Conservation (phyloP, 2,329 filamentous ascomycete species). For the Pseudogymnoascus destructans region DNA sequence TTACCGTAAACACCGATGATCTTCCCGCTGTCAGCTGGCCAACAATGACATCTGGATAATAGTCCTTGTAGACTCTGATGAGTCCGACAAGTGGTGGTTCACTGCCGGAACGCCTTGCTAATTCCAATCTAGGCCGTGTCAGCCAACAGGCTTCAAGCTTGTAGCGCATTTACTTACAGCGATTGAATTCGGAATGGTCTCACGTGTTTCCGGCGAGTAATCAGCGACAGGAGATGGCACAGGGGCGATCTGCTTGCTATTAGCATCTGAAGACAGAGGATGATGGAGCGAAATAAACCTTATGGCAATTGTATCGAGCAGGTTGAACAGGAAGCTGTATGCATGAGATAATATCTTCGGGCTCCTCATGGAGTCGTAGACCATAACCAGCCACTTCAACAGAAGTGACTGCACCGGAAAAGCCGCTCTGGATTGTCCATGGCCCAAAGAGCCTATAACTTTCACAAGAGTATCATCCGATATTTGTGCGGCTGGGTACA, state of each 20-base stretch:
- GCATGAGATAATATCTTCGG: conserved; percentile 50
- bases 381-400: conserved; percentile 65
- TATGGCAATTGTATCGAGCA: conserved; percentile 68
- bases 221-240: conserved; percentile 65
- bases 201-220: conserved; percentile 72
- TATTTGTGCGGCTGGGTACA: conserved; percentile 62
- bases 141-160: background rate
- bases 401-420: conserved; percentile 56
- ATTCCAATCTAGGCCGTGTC: conserved; percentile 35
- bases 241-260: conserved; percentile 30
- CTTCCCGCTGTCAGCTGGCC: conserved; percentile 50
- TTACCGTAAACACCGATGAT: conserved; percentile 48
- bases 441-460: conserved; percentile 61
- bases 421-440: conserved; percentile 62
- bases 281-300: conserved; percentile 33
- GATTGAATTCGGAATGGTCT: conserved; percentile 71
- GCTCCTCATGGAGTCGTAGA: conserved; percentile 58
- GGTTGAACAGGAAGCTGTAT: conserved; percentile 66
- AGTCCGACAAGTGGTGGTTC: conserved; percentile 64
- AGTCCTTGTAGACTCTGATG: conserved; percentile 75
- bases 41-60: conserved; percentile 78
- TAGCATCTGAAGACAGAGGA: background rate
- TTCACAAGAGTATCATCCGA: conserved; percentile 46
- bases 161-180: conserved; percentile 36
- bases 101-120: conserved; percentile 50